Base-by-base conservation (phyloP, 2,329 filamentous ascomycete species). In the Colletotrichum scovillei region DNA sequence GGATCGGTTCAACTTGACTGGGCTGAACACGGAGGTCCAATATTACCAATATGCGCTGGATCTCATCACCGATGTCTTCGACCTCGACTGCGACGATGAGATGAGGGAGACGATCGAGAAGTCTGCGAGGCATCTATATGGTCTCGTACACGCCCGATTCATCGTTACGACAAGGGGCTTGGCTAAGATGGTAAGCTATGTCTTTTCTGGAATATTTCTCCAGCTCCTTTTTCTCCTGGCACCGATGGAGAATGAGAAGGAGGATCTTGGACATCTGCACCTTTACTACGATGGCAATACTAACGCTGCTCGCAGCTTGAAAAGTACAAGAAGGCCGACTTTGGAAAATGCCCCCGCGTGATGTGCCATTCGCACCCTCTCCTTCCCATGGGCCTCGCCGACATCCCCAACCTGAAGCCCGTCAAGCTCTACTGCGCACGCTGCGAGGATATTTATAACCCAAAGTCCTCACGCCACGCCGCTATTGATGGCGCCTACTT, bases 11-110 rank as follows among this genome's bases (percentile, higher is more conserved):
- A 99, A 99, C 85, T 88, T 99, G 74, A 99, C 97, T 0, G 97
- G 97, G 49, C 90, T 99, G 63, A 98, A 98, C 85, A 96, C 95
- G 46, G 97, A 99, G 82, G 97, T 99, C 16, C 94, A 98, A 80
- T 98, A 98, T 87, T 99, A 99, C 80, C 97, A 99, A 84, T 98
- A 99, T 90, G 97, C 97, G 19, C 90, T 99, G 58, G 97, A 99
- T 81, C 91, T 99, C 19, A 95, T 99, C 71, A 99, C 97, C 63
- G 97, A 99, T 80, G 96, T 98, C 62, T 99, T 99, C 84, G 97
- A 99, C 81, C 92, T 98, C 80, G 97, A 99, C 83, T 98, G 97
- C 85, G 96, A 98, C 82, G 97, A 99, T 83, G 96, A 98, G 79
- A 97, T 98, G 92, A 92, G 97, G 76, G 97, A 98, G 86, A 94